Evolutionary conservation across 495 filamentous ascomycete genomes (phyloP), one percentile per base, ranked within the genome.

Genomic region (Neurospora sp.): DNA sequence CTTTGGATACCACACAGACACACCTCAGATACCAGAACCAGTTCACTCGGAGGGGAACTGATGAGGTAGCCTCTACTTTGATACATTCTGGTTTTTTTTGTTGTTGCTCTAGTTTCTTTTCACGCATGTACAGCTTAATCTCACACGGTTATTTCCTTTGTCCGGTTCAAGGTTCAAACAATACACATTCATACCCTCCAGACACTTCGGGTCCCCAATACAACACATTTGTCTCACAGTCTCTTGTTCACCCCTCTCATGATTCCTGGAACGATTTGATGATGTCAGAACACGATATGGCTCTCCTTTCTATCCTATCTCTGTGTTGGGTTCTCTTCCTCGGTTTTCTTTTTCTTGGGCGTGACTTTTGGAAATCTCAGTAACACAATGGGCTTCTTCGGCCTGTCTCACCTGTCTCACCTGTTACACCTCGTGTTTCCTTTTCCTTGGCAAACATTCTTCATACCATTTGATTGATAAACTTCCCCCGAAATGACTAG

Each of bases 251-350:
- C 2, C 53, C 31, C 27, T 35, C 31, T 65, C 53, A 35, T 31
- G 53, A 12, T 35, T 61, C 14, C 12, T 35, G 27, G 53, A 16
- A 65, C 53, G 53, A 65, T 8, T 31, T 65, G 53, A 35, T 31
- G 39, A 38, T 8, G 20, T 59, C 44, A 22, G 35, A 35, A 74
- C 72, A 72, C 68, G 69, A 71, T 68, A 40, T 74, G 31, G 71
- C 69, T 70, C 31, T 77, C 70, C 70, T 73, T 35, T 65, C 69
- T 74, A 61, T 73, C 31, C 22, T 69, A 44, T 70, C 70, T 61
- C 48, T n/a, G 17, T 75, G 61, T 77, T 75, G 71, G 74, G 74
- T 72, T 73, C 70, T 74, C 78, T 17, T 61, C 14, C 27, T 61
- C 53, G 53, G 53, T 7, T 61, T 35, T 65, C 27, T 16, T 31